phyloP scores from a whole-genome alignment of 768 basidiomycete genomes.

The Russula abietina region DNA sequence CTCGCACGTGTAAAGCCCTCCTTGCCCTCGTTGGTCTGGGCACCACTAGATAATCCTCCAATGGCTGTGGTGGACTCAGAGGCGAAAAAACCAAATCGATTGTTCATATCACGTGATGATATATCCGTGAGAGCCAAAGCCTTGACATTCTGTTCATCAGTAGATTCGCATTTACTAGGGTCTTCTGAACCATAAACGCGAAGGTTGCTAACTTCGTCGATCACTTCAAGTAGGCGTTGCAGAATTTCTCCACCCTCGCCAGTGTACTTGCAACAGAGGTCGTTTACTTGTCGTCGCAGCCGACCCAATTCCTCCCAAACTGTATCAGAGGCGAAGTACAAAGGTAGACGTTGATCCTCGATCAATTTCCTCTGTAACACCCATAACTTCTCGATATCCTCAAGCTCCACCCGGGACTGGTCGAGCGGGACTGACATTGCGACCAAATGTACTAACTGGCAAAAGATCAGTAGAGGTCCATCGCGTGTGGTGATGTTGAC shows the following conservation, averaged over 20 bases:
- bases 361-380: constrained; percentile 1
- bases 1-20: neutral
- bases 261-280: neutral
- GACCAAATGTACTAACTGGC: constrained; percentile 1
- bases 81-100: neutral
- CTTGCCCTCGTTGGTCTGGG: neutral
- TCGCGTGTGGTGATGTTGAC: neutral
- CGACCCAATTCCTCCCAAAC: constrained; percentile 3
- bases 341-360: neutral
- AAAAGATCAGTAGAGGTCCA: constrained; percentile 14
- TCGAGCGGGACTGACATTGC: neutral
- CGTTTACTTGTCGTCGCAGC: neutral
- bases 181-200: neutral
- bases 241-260: neutral
- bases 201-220: neutral
- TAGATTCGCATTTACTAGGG: too few species aligned
- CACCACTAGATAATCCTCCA: neutral
- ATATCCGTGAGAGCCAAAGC: neutral
- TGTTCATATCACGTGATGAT: neutral
- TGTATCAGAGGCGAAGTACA: neutral
- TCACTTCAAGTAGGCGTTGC: neutral
- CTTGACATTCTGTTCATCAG: too few species aligned
- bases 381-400: constrained; percentile 2
- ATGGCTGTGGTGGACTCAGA: neutral
- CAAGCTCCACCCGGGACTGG: neutral